Percentiles rank a stretch among this genome's conserved stretches.
These are phyloP conservation scores for Hirsutella rhossiliensis DNA, from an alignment of 2,329 filamentous ascomycete genomes.

Conservation along the genomic window DNA sequence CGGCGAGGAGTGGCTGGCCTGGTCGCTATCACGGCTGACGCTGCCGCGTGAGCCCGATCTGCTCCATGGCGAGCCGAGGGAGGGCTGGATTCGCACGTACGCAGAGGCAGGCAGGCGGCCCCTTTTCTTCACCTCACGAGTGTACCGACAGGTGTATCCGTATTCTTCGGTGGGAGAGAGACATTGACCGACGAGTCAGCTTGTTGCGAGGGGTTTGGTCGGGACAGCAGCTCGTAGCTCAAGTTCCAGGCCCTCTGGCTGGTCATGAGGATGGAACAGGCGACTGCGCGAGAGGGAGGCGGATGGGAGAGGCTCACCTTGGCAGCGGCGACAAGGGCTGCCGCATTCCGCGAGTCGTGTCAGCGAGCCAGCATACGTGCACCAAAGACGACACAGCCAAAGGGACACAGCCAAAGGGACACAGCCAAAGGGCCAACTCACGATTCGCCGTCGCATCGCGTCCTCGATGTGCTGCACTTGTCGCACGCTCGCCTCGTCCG, in stretches of 20 bases:
- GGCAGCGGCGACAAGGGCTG: constrained; percentile 20
- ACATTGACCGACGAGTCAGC: not conserved
- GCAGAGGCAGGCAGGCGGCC: constrained; percentile 18
- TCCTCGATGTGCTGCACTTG: constrained; percentile 25
- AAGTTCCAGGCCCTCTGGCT: too few relatives aligned
- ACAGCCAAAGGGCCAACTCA: constrained; percentile 11
- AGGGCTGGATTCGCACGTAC: not conserved
- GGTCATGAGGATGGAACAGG: too few relatives aligned
- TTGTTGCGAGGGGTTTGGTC: not conserved
- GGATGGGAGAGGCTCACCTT: constrained; percentile 15
- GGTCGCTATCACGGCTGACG: not conserved
- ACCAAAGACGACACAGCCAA: too few relatives aligned
- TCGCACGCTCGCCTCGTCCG: constrained; percentile 18
- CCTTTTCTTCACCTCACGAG: constrained; percentile 23
- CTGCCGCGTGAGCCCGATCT: not conserved
- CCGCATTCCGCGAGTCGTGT: not conserved
- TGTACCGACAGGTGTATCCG: constrained; percentile 23
- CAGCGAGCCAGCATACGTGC: not conserved
- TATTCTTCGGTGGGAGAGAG: constrained; percentile 15
- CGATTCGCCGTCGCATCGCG: constrained; percentile 31
- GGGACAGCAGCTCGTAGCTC: too few relatives aligned
- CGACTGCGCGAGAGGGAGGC: not conserved
- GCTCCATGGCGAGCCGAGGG: not conserved
- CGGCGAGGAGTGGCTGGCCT: not conserved
- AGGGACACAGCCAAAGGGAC: too few relatives aligned